Conservation (phyloP, 176 grass and related monocot species). For the Sorghum bicolor region DNA sequence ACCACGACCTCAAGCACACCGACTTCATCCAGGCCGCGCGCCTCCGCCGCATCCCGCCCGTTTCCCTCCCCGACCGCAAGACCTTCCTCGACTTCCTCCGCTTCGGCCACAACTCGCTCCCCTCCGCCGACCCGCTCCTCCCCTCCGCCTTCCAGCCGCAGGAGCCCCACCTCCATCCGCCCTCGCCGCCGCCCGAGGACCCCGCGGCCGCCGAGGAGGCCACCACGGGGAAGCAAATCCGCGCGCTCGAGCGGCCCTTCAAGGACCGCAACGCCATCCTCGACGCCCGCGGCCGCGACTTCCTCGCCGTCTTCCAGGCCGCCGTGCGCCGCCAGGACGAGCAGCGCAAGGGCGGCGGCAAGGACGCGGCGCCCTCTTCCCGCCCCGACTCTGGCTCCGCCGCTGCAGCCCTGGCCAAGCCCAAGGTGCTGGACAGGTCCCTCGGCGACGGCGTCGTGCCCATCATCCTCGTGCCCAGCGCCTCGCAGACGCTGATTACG, state of each 20-base stretch:
- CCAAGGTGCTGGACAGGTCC: slow-evolving; percentile 44
- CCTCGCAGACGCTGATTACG: slow-evolving; percentile 84
- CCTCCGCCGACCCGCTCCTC: slow-evolving; percentile 51
- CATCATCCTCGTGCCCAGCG: slow-evolving; percentile 96
- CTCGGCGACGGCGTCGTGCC: slow-evolving; percentile 64
- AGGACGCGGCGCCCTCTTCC: slow-evolving; percentile 52
- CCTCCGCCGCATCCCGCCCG: slow-evolving; percentile 65
- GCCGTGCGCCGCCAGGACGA: slow-evolving; percentile 68
- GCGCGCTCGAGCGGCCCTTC: slow-evolving; percentile 60
- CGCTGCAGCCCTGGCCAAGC: slow-evolving; percentile 26
- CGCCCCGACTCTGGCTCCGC: slow-evolving; percentile 38
- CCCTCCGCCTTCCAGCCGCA: slow-evolving; percentile 30
- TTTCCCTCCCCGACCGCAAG: slow-evolving; percentile 84
- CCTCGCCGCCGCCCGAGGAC: slow-evolving; percentile 45
- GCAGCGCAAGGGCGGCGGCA: slow-evolving; percentile 54
- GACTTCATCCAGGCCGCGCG: slow-evolving; percentile 88
- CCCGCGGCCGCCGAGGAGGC: slow-evolving; percentile 4
- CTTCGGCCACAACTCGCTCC: slow-evolving; percentile 49
- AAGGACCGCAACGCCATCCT: slow-evolving; percentile 81
- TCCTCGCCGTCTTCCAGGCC: slow-evolving; percentile 46
- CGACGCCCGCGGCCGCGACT: slow-evolving; percentile 84
- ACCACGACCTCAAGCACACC: slow-evolving; percentile 85
- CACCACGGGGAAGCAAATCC: slow-evolving; percentile 26
- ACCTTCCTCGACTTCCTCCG: slow-evolving; percentile 89
- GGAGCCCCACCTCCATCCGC: slow-evolving; percentile 20